Evolutionary conservation across 2,329 filamentous ascomycete genomes (phyloP), one percentile per base, ranked within the genome.

Genomic region (Diaporthe vaccinii): DNA sequence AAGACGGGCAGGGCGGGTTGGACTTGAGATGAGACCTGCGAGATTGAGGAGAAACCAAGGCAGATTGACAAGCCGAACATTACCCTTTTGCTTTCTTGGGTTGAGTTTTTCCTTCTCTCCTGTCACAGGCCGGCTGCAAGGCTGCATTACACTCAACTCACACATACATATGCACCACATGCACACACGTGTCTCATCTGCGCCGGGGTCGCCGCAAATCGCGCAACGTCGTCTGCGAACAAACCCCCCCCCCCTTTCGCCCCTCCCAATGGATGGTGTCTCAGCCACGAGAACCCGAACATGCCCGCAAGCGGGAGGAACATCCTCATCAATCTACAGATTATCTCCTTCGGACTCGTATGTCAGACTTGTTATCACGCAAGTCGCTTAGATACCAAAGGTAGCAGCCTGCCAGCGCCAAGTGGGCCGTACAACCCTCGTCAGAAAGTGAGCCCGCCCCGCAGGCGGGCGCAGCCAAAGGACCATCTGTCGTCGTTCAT

Each of bases 21-120:
- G 14, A 59, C 72, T 58, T 69, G 51, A 69, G 72, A 74, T 74
- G 72, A 74, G 72, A 74, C 72, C 59, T 73, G 57, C 36, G 59
- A 67, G 53, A 73, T 51, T 61, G 71, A 25, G 55, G 41, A 61
- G 70, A 51, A 51, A 69, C 65, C 46, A 55, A 39, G 22, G 22
- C 34, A 68, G 28, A 39, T 25, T 53, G 65, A 28, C 65, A 39
- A 39, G 34, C 65, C 65, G 65, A 69, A 20, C 65, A 28, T 49
- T 20, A 31, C 15, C 59, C 59, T 31, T 49, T 67, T 49, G 28
- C 9, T 20, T 67, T 67, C 15, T 34, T 22, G 15, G n/a, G 14
- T 46, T 22, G 25, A 34, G 34, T n/a, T 65, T 65, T 67, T 22
- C 39, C 31, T 36, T 53, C 10, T 25, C 9, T 28, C 3, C 34